A percentile compares a stretch with the other conserved stretches of the same genome.
These are phyloP conservation scores for Trichoderma koningiopsis DNA, from an alignment of 2,329 filamentous ascomycete genomes.

Conservation along the genomic window DNA sequence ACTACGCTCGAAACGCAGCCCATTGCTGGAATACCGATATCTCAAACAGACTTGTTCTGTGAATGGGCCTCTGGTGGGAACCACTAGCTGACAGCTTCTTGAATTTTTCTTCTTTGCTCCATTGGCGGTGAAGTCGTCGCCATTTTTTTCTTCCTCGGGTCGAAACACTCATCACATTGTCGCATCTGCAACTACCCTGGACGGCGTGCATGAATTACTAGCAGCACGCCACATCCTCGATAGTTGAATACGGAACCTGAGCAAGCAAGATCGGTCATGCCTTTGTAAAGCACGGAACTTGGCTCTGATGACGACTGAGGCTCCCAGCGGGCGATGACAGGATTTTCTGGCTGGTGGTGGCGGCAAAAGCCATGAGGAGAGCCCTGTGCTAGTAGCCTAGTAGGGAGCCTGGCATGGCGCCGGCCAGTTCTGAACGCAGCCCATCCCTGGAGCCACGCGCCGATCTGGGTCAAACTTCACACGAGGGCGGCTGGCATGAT, in stretches of 20 bases:
- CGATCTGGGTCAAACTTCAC: slow-evolving; percentile 35
- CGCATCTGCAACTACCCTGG: slow-evolving; percentile 16
- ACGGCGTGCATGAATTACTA: slow-evolving; percentile 20
- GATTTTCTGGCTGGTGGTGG: background rate
- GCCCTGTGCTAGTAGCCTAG: background rate
- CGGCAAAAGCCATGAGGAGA: background rate
- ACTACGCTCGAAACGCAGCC: slow-evolving; percentile 6
- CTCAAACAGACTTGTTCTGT: slow-evolving; percentile 4
- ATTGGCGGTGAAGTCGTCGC: slow-evolving; percentile 19
- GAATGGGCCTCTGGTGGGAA: slow-evolving; percentile 14
- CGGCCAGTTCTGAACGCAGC: background rate
- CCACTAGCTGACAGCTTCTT: slow-evolving; percentile 2
- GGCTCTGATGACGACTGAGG: slow-evolving; percentile 17
- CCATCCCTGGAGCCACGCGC: slow-evolving; percentile 45
- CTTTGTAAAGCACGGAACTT: background rate
- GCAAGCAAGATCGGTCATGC: background rate
- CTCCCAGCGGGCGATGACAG: background rate
- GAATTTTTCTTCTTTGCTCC: slow-evolving; percentile 3
- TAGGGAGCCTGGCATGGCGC: slow-evolving; percentile 5
- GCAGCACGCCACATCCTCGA: slow-evolving; percentile 11
- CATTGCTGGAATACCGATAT: slow-evolving; percentile 1
- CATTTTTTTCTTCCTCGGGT: background rate
- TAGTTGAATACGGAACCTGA: background rate
- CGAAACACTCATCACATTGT: slow-evolving; percentile 16
- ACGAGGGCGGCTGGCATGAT: slow-evolving; percentile 27